Percentiles rank a stretch among this genome's conserved stretches.
phyloP scores from a whole-genome alignment of 345 rosid genomes.

The Noccaea caerulescens region DNA sequence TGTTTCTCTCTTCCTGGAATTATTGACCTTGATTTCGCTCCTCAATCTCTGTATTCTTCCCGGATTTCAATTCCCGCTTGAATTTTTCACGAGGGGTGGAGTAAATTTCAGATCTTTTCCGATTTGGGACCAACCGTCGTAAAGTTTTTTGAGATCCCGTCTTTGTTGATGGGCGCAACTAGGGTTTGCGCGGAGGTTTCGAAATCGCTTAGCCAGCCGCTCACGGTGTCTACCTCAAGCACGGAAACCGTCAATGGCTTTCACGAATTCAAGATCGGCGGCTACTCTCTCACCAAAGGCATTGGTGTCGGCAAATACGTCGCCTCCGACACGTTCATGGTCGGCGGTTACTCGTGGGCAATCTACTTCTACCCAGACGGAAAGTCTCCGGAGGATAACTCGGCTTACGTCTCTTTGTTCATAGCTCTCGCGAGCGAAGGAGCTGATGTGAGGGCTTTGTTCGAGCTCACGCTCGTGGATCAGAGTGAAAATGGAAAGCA shows the following conservation, averaged over 20 bases:
- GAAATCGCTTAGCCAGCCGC: constrained; percentile 38
- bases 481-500: constrained; percentile 70
- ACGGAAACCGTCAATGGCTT: constrained; percentile 70
- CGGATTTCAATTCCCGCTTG: background rate
- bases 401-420: constrained; percentile 65
- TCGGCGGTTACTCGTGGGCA: constrained; percentile 81
- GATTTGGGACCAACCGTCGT: background rate
- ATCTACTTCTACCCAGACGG: constrained; percentile 84
- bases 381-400: constrained; percentile 71
- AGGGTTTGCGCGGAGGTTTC: constrained; percentile 51
- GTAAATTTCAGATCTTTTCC: constrained; percentile 5
- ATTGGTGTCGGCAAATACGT: constrained; percentile 69
- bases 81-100: background rate
- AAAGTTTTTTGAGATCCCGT: constrained; percentile 5
- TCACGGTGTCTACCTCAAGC: constrained; percentile 56
- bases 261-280: constrained; percentile 67
- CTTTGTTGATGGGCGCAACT: constrained; percentile 62
- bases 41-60: constrained; percentile 26
- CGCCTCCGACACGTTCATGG: constrained; percentile 62
- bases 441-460: constrained; percentile 69
- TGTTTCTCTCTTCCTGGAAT: background rate
- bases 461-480: constrained; percentile 75
- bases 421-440: constrained; percentile 80
- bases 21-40: constrained; percentile 11
- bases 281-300: constrained; percentile 72